These are phyloP conservation scores for Azolla pinnata DNA, from an alignment of 75 land plant genomes.

Conservation along the genomic window DNA sequence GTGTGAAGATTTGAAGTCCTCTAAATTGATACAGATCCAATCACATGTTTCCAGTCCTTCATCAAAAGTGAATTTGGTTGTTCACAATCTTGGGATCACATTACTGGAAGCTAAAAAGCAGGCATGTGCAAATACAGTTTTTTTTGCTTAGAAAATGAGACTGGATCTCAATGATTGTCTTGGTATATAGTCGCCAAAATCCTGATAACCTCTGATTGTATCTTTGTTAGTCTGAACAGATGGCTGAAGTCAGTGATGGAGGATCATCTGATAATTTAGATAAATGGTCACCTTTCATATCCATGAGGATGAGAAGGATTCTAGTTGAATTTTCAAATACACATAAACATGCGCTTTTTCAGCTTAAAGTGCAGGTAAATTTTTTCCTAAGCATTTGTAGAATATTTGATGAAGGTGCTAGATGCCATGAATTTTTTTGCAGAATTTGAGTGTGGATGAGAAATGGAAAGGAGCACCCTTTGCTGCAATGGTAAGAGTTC, in stretches of 20 bases:
- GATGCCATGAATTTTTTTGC: conserved; percentile 10
- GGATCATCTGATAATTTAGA: background rate
- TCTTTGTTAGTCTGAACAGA: background rate
- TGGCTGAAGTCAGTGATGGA: conserved; percentile 8
- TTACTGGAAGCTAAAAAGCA: conserved; percentile 46
- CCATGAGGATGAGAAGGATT: conserved; percentile 40
- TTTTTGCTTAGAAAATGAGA: background rate
- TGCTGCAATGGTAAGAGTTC: conserved; percentile 59
- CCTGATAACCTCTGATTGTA: too few relatives aligned
- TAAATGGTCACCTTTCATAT: conserved; percentile 34
- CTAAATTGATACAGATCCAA: conserved; percentile 17
- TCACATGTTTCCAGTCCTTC: conserved; percentile 13
- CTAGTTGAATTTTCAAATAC: conserved; percentile 41
- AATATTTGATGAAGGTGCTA: too few relatives aligned
- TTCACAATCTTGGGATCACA: conserved; percentile 36
- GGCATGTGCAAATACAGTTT: conserved; percentile 38
- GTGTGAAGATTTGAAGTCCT: conserved; percentile 30
- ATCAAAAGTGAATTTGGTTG: conserved; percentile 38
- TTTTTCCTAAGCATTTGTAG: background rate
- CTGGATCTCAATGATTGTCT: background rate
- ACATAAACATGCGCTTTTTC: conserved; percentile 30
- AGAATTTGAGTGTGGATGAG: conserved; percentile 68
- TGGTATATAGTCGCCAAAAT: too few relatives aligned
- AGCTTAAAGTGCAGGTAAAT: conserved; percentile 50
- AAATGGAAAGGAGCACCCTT: conserved; percentile 81